Conservation (phyloP, 768 basidiomycete genomes). For the Strobilomyces echinocephalus region DNA sequence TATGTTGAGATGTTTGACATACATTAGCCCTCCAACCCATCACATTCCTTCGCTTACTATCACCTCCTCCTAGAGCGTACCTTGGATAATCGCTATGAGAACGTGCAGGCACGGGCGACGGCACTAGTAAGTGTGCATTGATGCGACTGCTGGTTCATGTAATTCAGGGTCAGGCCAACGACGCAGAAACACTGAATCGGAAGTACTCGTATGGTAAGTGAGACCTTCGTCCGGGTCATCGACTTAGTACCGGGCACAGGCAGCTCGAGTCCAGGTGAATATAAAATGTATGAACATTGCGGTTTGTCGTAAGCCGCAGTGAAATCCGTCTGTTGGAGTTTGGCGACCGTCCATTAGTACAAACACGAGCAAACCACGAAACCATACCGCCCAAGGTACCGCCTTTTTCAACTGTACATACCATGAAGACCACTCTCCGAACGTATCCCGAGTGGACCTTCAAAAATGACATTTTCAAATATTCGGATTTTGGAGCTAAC, state of each 20-base stretch:
- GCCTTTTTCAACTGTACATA: too few species aligned
- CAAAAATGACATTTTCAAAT: too few species aligned
- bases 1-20: slow-evolving; percentile 12
- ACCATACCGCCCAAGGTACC: too few species aligned
- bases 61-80: slow-evolving; percentile 64
- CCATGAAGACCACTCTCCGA: too few species aligned
- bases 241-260: slow-evolving; percentile 18
- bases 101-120: slow-evolving; percentile 43
- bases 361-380: too few species aligned
- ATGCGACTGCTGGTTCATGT: background rate
- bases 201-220: background rate
- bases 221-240: background rate
- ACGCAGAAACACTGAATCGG: slow-evolving; percentile 1
- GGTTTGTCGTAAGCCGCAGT: slow-evolving; percentile 56
- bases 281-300: slow-evolving; percentile 65
- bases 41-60: slow-evolving; percentile 60
- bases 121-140: slow-evolving; percentile 28
- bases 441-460: too few species aligned
- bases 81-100: slow-evolving; percentile 66
- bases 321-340: too few species aligned
- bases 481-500: too few species aligned
- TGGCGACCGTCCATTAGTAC: too few species aligned
- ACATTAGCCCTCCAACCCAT: slow-evolving; percentile 76
- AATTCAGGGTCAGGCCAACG: background rate
- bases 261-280: slow-evolving; percentile 59